Evolutionary conservation across 495 filamentous ascomycete genomes (phyloP).

Genomic region (Podospora comata): DNA sequence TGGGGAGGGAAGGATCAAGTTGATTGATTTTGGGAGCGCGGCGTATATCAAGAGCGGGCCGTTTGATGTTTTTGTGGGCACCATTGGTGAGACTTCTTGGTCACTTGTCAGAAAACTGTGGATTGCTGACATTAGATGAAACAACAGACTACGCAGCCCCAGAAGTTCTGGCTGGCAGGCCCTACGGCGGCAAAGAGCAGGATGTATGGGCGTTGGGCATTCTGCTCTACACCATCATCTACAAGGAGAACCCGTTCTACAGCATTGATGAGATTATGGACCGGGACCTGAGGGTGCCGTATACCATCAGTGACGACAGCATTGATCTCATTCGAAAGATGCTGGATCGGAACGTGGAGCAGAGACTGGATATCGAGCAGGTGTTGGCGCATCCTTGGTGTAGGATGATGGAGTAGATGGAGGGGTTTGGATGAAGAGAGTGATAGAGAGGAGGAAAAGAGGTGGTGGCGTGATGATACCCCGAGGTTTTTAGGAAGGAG

Average conservation of each 20-base stretch:
- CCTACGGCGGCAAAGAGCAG: constrained; percentile 94
- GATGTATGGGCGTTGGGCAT: constrained; percentile 99
- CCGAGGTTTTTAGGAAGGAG: neutral
- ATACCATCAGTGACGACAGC: constrained; percentile 84
- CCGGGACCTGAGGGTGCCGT: constrained; percentile 87
- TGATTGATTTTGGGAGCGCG: constrained; percentile 97
- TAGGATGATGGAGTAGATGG: constrained; percentile 33
- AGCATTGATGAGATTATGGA: constrained; percentile 99
- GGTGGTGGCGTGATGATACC: neutral
- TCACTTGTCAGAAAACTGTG: neutral
- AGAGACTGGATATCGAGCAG: constrained; percentile 74
- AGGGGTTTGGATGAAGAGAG: neutral
- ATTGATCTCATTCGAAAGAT: constrained; percentile 86
- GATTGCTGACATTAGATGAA: neutral
- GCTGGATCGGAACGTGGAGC: constrained; percentile 84
- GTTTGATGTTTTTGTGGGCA: constrained; percentile 98
- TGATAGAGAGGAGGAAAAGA: neutral
- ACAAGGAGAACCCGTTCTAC: constrained; percentile 99
- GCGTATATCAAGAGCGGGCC: constrained; percentile 97
- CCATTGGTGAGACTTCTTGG: constrained; percentile 70
- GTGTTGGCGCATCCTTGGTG: constrained; percentile 86
- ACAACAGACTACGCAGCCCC: constrained; percentile 89
- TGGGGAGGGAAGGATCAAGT: constrained; percentile 90
- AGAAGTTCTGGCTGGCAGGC: constrained; percentile 89
- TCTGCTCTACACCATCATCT: constrained; percentile 94